Base-by-base conservation (phyloP, 495 filamentous ascomycete genomes). In the Trichoderma asperelloides region DNA sequence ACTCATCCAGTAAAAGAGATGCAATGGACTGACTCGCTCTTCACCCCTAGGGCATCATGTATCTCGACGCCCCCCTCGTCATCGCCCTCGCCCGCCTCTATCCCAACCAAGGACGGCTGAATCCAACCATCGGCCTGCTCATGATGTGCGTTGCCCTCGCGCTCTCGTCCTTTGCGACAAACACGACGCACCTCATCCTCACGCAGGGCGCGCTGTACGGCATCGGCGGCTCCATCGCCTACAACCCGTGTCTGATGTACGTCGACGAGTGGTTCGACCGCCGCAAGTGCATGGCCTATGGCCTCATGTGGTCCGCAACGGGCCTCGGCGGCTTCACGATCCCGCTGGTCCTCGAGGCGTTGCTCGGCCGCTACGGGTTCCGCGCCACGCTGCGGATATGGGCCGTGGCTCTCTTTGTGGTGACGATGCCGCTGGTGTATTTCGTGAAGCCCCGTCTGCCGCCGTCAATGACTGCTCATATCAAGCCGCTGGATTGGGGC, bases 391-490 rank as follows among this genome's bases (percentile, higher is more conserved):
- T 82, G 3, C 71, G 77, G 6, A 67, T 76, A 47, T 87, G 85
- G 80, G 80, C 84, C 2, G 69, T 83, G 13, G 33, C 74, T 6
- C 68, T 81, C 16, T 74, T 88, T 28, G 68, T 80, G 8, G 65
- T 83, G 4, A 81, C 84, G 4, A 75, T 83, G 5, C 79, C 86
- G 27, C 75, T 89, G 12, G 72, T 87, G n/a, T 80, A 78, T 40
- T 88, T 83, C 71, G 78, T 89, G 73, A 81, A 82, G 67, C 83
- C 86, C 6, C 81, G 85, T 8, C 74, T 88, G 55, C 87, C 87
- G 39, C 69, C 81, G 0, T 70, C 80, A 65, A 43, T 74, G 65
- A 15, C 67, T 69, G 33, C 68, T 71, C 63, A 72, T 57, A 57
- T 79, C 69, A 77, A 70, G 27, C 69, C 70, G 12, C 74, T 85